Percentiles rank a stretch among this genome's conserved stretches.
These are phyloP conservation scores for Aspergillus fumigatiaffinis DNA, from an alignment of 2,329 filamentous ascomycete species.

Conservation along the genomic window DNA sequence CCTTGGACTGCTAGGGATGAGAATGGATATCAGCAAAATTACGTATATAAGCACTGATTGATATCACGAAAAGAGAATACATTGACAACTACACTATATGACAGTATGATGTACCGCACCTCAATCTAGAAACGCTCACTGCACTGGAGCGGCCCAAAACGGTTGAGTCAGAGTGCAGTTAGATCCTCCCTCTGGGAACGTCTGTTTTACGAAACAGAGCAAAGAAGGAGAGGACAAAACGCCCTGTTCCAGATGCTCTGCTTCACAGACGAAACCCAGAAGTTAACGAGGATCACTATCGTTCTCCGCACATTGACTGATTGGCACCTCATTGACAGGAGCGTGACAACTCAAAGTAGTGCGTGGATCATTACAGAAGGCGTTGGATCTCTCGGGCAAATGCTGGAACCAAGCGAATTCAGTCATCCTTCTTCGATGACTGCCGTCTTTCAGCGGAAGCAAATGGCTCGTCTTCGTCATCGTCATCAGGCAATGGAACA, in stretches of 20 bases:
- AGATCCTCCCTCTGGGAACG: slow-evolving; percentile 26
- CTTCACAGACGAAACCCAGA: slow-evolving; percentile 25
- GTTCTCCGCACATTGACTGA: slow-evolving; percentile 96
- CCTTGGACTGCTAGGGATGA: neutral
- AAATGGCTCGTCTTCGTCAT: slow-evolving; percentile 51
- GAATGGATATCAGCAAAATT: neutral
- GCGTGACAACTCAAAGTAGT: slow-evolving; percentile 98
- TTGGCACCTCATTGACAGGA: slow-evolving; percentile 79
- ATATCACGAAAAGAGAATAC: slow-evolving; percentile 3
- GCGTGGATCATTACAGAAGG: slow-evolving; percentile 45
- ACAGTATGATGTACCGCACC: slow-evolving; percentile 24
- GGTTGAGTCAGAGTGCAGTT: slow-evolving; percentile 25
- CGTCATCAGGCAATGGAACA: slow-evolving; percentile 54
- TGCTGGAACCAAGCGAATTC: slow-evolving; percentile 4
- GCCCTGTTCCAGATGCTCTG: slow-evolving; percentile 18
- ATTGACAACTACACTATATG: slow-evolving; percentile 2
- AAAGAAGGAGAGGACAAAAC: slow-evolving; percentile 31
- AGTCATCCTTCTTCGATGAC: slow-evolving; percentile 27
- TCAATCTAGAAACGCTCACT: slow-evolving; percentile 26
- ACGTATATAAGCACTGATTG: neutral
- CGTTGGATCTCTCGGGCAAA: neutral
- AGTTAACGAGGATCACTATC: slow-evolving; percentile 37
- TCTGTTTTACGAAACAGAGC: slow-evolving; percentile 20
- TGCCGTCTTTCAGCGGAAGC: slow-evolving; percentile 8
- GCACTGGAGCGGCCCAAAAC: slow-evolving; percentile 12